These are phyloP conservation scores for Magnaporthales sp. DNA, from an alignment of 2,329 filamentous ascomycete species.

Conservation along the genomic window DNA sequence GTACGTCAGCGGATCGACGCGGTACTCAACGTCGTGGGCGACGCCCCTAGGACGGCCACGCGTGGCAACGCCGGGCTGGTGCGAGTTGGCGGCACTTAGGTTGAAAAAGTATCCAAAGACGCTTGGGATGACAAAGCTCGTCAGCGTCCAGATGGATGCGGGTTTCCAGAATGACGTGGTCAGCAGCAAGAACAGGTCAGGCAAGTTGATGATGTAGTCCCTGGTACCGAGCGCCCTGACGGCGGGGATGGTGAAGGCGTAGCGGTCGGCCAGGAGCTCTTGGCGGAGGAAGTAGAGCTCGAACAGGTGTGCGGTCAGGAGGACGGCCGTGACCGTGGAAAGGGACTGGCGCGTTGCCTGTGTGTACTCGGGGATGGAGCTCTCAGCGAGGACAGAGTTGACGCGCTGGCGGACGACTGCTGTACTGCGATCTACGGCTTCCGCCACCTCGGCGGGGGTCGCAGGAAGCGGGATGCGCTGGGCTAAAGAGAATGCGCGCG, in stretches of 20 bases:
- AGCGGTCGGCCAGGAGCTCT: constrained; percentile 62
- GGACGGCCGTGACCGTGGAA: constrained; percentile 64
- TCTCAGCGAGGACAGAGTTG: constrained; percentile 53
- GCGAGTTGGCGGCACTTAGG: constrained; percentile 49
- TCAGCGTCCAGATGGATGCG: constrained; percentile 65
- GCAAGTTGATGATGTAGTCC: constrained; percentile 57
- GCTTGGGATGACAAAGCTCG: constrained; percentile 61
- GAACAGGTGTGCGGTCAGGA: constrained; percentile 57
- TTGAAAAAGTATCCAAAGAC: constrained; percentile 86
- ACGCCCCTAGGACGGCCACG: constrained; percentile 27
- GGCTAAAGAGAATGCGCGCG: constrained; percentile 43
- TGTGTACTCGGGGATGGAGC: constrained; percentile 57
- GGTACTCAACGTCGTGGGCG: constrained; percentile 34
- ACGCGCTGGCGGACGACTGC: constrained; percentile 58
- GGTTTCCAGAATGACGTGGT: constrained; percentile 78
- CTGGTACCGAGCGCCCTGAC: constrained; percentile 44
- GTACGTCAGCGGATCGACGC: constrained; percentile 80
- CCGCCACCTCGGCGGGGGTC: constrained; percentile 69
- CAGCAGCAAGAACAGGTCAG: constrained; percentile 73
- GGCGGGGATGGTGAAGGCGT: constrained; percentile 64
- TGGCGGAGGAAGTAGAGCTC: constrained; percentile 63
- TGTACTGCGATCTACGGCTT: constrained; percentile 65
- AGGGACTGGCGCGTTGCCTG: constrained; percentile 59
- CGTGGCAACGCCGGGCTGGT: constrained; percentile 17
- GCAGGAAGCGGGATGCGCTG: constrained; percentile 65